A percentile compares a stretch with the other conserved stretches of the same genome.
phyloP scores from a whole-genome alignment of 1,139 yeast genomes.

The Lodderomyces pseudojiufengensis region DNA sequence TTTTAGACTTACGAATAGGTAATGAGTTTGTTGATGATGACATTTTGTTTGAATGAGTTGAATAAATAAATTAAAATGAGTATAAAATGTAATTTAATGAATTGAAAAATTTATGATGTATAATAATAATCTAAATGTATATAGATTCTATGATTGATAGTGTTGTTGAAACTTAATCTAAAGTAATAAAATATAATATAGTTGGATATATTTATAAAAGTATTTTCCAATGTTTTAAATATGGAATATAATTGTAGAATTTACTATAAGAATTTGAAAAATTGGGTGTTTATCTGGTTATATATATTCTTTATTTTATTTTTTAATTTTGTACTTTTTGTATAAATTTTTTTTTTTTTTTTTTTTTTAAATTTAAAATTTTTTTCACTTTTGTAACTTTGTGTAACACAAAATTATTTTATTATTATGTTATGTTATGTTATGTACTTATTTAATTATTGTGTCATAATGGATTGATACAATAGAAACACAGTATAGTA shows the following conservation, averaged over 20 bases:
- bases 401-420: too few relatives aligned
- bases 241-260: not conserved
- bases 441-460: too few relatives aligned
- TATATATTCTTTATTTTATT: not conserved
- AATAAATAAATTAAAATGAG: slow-evolving; percentile 1
- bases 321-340: not conserved
- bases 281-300: not conserved
- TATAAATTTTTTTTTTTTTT: not conserved
- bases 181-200: not conserved
- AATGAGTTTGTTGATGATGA: slow-evolving; percentile 8
- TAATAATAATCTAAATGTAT: not conserved
- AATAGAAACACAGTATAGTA: too few relatives aligned
- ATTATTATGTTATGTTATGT: too few relatives aligned
- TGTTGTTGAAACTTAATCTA: not conserved
- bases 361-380: not conserved
- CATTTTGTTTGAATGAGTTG: not conserved
- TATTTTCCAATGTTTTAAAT: not conserved
- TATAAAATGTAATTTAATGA: not conserved
- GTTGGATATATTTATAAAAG: not conserved
- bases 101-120: not conserved
- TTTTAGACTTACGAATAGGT: slow-evolving; percentile 31
- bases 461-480: too few relatives aligned
- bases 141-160: too few relatives aligned
- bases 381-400: too few relatives aligned
- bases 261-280: not conserved